phyloP scores from a whole-genome alignment of 2,329 filamentous ascomycete genomes.

The Phialophora chinensis region DNA sequence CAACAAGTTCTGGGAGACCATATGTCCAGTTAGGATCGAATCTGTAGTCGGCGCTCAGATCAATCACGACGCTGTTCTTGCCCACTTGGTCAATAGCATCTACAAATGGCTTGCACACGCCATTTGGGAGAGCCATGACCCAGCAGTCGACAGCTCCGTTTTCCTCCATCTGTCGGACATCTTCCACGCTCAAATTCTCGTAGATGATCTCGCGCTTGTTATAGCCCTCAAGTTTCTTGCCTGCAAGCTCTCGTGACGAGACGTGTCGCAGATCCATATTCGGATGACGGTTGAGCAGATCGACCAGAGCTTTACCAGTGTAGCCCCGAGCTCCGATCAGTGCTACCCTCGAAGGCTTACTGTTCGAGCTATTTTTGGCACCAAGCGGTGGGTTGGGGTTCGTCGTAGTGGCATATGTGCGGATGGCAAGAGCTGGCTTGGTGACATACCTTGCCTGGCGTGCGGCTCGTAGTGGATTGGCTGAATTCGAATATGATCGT shows the following conservation, averaged over 20 bases:
- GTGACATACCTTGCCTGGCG: conserved; percentile 30
- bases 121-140: conserved; percentile 97
- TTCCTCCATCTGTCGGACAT: conserved; percentile 82
- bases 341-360: conserved; percentile 76
- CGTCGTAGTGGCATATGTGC: conserved; percentile 57
- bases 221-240: conserved; percentile 87
- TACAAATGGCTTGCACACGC: conserved; percentile 91
- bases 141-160: conserved; percentile 88
- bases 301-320: conserved; percentile 88
- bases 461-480: conserved; percentile 47
- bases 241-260: conserved; percentile 88
- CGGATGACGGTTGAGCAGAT: conserved; percentile 84
- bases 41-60: conserved; percentile 95
- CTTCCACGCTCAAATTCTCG: conserved; percentile 85
- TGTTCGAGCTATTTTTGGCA: conserved; percentile 84
- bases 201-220: conserved; percentile 90
- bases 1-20: conserved; percentile 83
- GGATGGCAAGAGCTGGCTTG: conserved; percentile 44
- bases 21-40: conserved; percentile 89
- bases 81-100: conserved; percentile 80
- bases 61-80: conserved; percentile 78
- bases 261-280: conserved; percentile 89
- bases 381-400: conserved; percentile 91
- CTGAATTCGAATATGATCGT: conserved; percentile 69
- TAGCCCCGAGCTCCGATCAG: conserved; percentile 93